phyloP scores from a whole-genome alignment of 2,329 filamentous ascomycete genomes.

The Colletotrichum gigasporum region DNA sequence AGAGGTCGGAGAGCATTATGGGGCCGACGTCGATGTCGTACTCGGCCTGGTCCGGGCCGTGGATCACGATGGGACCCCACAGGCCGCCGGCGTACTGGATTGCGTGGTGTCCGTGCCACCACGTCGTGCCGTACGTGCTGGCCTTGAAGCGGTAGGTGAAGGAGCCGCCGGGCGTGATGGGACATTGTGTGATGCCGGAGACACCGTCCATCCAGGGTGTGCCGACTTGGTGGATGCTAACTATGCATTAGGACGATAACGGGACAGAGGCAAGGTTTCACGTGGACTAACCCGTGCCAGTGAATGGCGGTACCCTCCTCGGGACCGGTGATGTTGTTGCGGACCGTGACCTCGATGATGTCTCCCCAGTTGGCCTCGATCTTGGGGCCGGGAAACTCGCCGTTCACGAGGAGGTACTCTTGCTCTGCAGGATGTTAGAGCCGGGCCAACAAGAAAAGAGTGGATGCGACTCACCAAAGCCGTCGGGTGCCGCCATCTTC shows the following conservation, averaged over 20 bases:
- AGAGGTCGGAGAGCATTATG: slow-evolving; percentile 67
- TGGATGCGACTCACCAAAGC: slow-evolving; percentile 10
- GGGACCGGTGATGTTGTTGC: slow-evolving; percentile 27
- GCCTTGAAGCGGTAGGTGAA: slow-evolving; percentile 67
- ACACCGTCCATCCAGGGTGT: slow-evolving; percentile 60
- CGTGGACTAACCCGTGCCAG: slow-evolving; percentile 22
- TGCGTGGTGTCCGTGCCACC: slow-evolving; percentile 69
- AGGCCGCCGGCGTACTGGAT: slow-evolving; percentile 62
- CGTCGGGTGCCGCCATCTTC: slow-evolving; percentile 15
- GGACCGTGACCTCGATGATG: slow-evolving; percentile 14
- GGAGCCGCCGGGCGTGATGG: slow-evolving; percentile 58
- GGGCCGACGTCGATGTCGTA: slow-evolving; percentile 69
- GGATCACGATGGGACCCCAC: slow-evolving; percentile 66
- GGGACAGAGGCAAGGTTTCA: too few relatives aligned
- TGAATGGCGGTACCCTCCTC: slow-evolving; percentile 30
- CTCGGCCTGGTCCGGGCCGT: slow-evolving; percentile 60
- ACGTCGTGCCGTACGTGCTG: slow-evolving; percentile 62
- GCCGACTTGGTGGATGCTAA: slow-evolving; percentile 18
- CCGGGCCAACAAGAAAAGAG: background rate
- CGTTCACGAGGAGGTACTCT: slow-evolving; percentile 12
- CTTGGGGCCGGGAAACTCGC: slow-evolving; percentile 19
- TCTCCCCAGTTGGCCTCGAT: slow-evolving; percentile 29
- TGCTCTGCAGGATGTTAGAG: background rate
- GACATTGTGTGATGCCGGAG: slow-evolving; percentile 56
- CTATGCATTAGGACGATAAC: background rate